Evolutionary conservation across 495 filamentous ascomycete species (phyloP), one percentile per base, ranked within the genome.

Genomic region (Penicillium psychrofluorescens): DNA sequence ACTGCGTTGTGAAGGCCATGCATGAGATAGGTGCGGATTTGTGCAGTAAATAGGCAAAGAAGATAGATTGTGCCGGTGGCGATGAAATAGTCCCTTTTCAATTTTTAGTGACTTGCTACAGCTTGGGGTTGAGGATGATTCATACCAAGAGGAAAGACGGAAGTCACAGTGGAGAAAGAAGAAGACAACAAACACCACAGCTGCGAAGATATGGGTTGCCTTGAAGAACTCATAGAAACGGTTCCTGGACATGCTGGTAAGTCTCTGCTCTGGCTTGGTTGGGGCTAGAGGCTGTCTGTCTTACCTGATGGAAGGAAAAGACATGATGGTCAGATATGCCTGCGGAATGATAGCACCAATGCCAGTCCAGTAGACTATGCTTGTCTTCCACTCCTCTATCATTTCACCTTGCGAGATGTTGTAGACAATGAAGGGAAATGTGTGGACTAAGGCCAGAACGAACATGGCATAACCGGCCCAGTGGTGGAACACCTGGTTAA

Each of bases 191-290:
- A 79, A 81, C 2, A 79, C 42, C n/a, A 72, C 38, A 0, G 70
- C 72, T 36, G 70, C 73, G 36, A 77, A 35, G 38, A 70, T 69
- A 45, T 82, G 78, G 0, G 70, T 71, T 8, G 59, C 56, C 51
- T 81, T 80, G 68, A 82, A 80, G 52, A 78, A 75, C 49, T 81
- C 77, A 54, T 81, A 82, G 54, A 62, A 73, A 0, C 66, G 74
- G 40, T 75, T 76, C 15, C 75, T 75, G 31, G 35, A 40, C n/a
- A 45, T 38, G 3, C 8, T 34, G 4, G 15, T 42, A 7, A 13
- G 35, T 33, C 29, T 10, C 8, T 8, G 4, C 10, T 12, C 32
- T 12, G 32, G 3, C 6, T 34, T 34, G 32, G 2, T 3, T 9
- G 0, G 32, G n/a, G 9, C 7, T 34, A 3, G 4, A 12, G 7